Conservation (phyloP, 805 yeast species). For the Yamadazyma ubonensis region DNA sequence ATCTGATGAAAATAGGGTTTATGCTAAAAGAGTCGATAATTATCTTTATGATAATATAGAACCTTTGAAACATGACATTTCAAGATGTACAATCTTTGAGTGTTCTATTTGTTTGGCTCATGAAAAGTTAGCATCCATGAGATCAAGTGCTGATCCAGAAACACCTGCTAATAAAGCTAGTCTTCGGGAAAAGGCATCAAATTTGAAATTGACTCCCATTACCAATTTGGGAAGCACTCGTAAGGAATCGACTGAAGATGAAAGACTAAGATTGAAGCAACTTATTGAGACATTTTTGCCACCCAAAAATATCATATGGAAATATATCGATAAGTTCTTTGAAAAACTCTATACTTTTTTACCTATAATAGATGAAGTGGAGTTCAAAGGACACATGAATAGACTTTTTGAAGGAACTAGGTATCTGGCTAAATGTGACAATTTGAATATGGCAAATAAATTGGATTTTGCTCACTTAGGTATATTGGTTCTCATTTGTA, state of each 20-base stretch:
- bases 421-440: slow-evolving; percentile 4
- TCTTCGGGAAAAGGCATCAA: not conserved
- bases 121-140: not conserved
- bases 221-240: not conserved
- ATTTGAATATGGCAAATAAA: slow-evolving; percentile 23
- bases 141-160: not conserved
- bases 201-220: not conserved
- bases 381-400: slow-evolving; percentile 24
- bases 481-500: slow-evolving; percentile 30
- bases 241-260: slow-evolving; percentile 12
- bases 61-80: slow-evolving; percentile 7
- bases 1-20: slow-evolving; percentile 3
- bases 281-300: slow-evolving; percentile 43
- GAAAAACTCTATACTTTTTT: slow-evolving; percentile 43
- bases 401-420: slow-evolving; percentile 22
- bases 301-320: slow-evolving; percentile 51
- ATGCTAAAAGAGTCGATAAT: slow-evolving; percentile 8
- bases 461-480: slow-evolving; percentile 39
- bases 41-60: slow-evolving; percentile 9
- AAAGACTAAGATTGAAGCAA: slow-evolving; percentile 12
- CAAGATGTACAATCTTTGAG: slow-evolving; percentile 1
- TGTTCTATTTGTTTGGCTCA: slow-evolving; percentile 3
- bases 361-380: slow-evolving; percentile 44
- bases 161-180: too few relatives aligned
- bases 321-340: slow-evolving; percentile 52